Base-by-base conservation (phyloP, 169 alveolate genomes). In the Theileria sp. region DNA sequence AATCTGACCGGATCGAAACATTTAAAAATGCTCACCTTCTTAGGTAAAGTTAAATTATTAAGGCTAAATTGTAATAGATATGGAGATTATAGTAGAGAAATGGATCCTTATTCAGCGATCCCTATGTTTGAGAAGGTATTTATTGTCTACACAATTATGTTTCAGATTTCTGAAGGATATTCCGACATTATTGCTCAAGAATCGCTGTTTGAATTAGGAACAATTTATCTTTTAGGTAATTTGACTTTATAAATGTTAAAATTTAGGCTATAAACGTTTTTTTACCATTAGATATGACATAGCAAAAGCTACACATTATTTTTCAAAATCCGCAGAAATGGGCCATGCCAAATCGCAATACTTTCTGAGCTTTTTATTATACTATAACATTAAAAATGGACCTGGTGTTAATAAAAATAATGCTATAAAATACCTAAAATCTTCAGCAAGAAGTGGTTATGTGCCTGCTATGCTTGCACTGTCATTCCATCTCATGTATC, bases 401-500 rank as follows among this genome's bases (percentile, higher is more conserved):
- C 70, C 71, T 13, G 81, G 75, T 25, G 21, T 44, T 12, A 70
- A 67, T 23, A 50, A 60, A 9, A 49, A 68, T n/a, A 66, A 44
- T 28, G 80, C 89, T 7, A 19, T 26, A 32, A n/a, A 15, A 19
- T 77, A 61, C 70, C 86, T 83, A 54, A 38, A 30, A 56, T 19
- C 65, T 1, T 79, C 89, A 15, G 80, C 86, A 5, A 19, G 34
- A 10, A 23, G 23, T 19, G 54, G 38, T 13, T 83, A 77, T 60
- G 74, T 50, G 23, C 89, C 89, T 0, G 80, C 89, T 0, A 30
- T 83, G 44, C 70, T 83, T 30, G 77, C 89, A 0, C 44, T 83
- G 1, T 79, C 82, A 0, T 83, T 70, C 82, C 26, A 75, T 34
- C 13, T 32, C 17, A 67, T 82, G 17, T 83, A 77, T 60, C 86